Conservation (phyloP, 2,329 filamentous ascomycete species). For the Bipolaris cookei region DNA sequence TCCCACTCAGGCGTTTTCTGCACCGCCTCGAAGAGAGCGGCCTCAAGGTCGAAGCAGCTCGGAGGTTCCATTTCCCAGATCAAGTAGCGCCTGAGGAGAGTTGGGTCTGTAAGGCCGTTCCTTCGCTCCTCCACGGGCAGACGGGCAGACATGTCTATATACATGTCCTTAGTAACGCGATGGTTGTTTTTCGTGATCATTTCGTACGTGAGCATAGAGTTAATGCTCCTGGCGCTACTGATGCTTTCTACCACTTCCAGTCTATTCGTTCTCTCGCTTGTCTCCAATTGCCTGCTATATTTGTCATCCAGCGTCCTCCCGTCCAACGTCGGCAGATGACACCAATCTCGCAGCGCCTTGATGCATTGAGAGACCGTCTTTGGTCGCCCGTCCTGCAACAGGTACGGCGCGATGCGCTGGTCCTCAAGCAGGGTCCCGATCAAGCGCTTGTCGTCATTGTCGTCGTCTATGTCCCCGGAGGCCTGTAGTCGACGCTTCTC, state of each 20-base stretch:
- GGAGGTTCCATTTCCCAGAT: neutral
- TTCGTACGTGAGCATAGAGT: neutral
- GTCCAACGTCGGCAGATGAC: neutral
- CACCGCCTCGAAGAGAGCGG: neutral
- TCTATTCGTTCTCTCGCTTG: neutral
- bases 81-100: neutral
- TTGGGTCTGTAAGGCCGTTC: neutral
- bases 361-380: neutral
- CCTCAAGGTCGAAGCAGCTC: neutral
- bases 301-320: neutral
- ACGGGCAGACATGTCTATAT: neutral
- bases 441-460: neutral
- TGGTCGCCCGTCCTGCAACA: neutral
- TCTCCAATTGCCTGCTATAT: neutral
- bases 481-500: neutral
- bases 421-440: neutral
- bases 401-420: neutral
- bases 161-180: neutral
- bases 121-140: neutral
- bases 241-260: neutral
- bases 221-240: neutral
- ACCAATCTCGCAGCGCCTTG: neutral
- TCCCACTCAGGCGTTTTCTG: neutral
- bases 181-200: neutral
- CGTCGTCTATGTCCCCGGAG: neutral